Conservation (phyloP, 2,329 filamentous ascomycete genomes). For the Cyphellophora attinorum region DNA sequence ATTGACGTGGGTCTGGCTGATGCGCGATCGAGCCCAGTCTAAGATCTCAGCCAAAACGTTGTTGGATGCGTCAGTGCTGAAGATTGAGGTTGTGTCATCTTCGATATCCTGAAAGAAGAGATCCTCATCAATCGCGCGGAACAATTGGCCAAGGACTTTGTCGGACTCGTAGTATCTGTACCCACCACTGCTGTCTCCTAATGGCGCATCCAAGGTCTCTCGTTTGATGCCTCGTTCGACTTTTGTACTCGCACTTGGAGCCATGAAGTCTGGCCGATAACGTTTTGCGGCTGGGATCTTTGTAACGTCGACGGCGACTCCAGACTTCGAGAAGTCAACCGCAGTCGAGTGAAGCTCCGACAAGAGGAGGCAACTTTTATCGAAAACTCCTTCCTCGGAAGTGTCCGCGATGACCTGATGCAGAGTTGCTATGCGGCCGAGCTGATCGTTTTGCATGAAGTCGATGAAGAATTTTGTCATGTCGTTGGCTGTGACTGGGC, state of each 20-base stretch:
- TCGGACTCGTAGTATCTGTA: conserved; percentile 56
- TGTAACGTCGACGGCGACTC: conserved; percentile 44
- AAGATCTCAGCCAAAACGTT: conserved; percentile 20
- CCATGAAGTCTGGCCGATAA: conserved; percentile 44
- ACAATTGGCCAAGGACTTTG: conserved; percentile 61
- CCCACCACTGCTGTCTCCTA: conserved; percentile 2
- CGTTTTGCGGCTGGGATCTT: conserved; percentile 30
- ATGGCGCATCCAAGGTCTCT: conserved; percentile 21
- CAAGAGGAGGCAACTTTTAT: conserved; percentile 43
- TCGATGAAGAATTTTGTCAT: conserved; percentile 75
- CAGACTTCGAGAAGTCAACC: conserved; percentile 69
- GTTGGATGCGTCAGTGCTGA: conserved; percentile 4
- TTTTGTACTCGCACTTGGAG: conserved; percentile 6
- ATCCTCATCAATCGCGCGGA: conserved; percentile 63
- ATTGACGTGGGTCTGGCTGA: conserved; percentile 8
- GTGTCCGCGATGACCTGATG: conserved; percentile 59
- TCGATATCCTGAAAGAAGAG: conserved; percentile 54
- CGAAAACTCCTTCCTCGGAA: conserved; percentile 38
- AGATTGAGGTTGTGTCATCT: conserved; percentile 14
- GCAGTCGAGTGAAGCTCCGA: conserved; percentile 60
- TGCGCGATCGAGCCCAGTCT: conserved; percentile 14
- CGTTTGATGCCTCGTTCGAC: conserved; percentile 5
- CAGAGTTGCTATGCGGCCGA: conserved; percentile 55
- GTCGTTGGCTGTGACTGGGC: conserved; percentile 51
- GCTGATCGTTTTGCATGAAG: conserved; percentile 59